A percentile compares a stretch with the other conserved stretches of the same genome.
Evolutionary conservation across 192 early-diverging fungal species (phyloP).

Genomic region (Podila verticillata): DNA sequence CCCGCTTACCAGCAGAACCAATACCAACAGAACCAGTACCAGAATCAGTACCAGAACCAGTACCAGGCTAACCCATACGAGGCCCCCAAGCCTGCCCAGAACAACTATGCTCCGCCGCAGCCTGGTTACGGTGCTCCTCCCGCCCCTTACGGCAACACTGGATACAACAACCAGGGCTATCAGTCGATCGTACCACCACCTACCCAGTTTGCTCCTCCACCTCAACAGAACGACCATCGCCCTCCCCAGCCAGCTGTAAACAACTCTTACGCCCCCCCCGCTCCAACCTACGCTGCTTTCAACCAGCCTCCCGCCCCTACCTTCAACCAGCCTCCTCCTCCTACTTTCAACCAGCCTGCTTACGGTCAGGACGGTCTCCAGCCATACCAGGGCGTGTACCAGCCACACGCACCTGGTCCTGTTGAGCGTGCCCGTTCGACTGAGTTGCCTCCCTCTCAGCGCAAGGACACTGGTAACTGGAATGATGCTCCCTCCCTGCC

Average conservation of each 20-base stretch:
- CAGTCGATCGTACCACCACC: slow-evolving; percentile 34
- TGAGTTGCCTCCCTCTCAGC: slow-evolving; percentile 50
- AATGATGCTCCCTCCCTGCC: slow-evolving; percentile 65
- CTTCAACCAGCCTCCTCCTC: slow-evolving; percentile 22
- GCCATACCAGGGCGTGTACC: slow-evolving; percentile 29
- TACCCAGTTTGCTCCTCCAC: slow-evolving; percentile 18
- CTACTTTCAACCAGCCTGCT: slow-evolving; percentile 26
- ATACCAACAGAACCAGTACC: slow-evolving; percentile 23
- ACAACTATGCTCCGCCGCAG: slow-evolving; percentile 14
- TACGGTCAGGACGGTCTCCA: slow-evolving; percentile 24
- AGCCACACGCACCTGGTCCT: slow-evolving; percentile 29
- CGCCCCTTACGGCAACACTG: slow-evolving; percentile 33
- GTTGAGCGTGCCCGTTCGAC: slow-evolving; percentile 38
- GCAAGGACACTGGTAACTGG: slow-evolving; percentile 61
- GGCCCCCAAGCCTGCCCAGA: slow-evolving; percentile 12
- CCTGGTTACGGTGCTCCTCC: slow-evolving; percentile 12
- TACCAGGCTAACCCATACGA: slow-evolving; percentile 10
- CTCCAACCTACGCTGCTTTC: slow-evolving; percentile 27
- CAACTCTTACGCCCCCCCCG: slow-evolving; percentile 39
- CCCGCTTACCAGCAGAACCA: slow-evolving; percentile 17
- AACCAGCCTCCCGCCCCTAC: slow-evolving; percentile 22
- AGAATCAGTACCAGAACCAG: slow-evolving; percentile 21
- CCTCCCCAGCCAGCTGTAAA: slow-evolving; percentile 45
- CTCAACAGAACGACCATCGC: slow-evolving; percentile 38
- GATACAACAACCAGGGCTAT: slow-evolving; percentile 42